Percentiles rank a stretch among this genome's conserved stretches.
Evolutionary conservation across 345 rosid species (phyloP).

Genomic region (Lepidium aucheri): DNA sequence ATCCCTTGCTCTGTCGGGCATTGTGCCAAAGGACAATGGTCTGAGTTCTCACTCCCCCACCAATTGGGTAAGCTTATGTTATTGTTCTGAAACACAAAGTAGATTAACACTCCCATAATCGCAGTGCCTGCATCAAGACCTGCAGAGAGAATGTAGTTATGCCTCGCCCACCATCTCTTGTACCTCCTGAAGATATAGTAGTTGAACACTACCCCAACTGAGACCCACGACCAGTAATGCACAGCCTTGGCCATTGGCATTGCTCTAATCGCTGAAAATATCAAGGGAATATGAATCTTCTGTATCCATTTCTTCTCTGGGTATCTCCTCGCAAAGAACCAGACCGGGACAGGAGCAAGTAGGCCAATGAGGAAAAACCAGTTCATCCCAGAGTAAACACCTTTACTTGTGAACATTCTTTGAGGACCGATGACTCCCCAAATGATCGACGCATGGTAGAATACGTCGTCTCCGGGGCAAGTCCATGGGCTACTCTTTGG

Average conservation of each 20-base stretch:
- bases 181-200: conserved; percentile 43
- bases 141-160: conserved; percentile 62
- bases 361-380: conserved; percentile 77
- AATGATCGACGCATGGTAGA: conserved; percentile 79
- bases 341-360: conserved; percentile 58
- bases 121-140: conserved; percentile 80
- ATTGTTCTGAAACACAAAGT: conserved; percentile 41
- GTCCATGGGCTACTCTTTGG: conserved; percentile 77
- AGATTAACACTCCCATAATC: conserved; percentile 53
- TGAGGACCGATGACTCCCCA: conserved; percentile 82
- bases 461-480: conserved; percentile 51
- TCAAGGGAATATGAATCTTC: conserved; percentile 49
- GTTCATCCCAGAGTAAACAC: conserved; percentile 51
- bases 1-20: conserved; percentile 72
- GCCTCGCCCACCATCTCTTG: conserved; percentile 70
- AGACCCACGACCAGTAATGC: conserved; percentile 47
- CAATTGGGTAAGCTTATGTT: conserved; percentile 45
- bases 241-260: conserved; percentile 66
- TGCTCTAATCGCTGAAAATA: conserved; percentile 27
- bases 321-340: conserved; percentile 43
- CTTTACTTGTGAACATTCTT: conserved; percentile 55
- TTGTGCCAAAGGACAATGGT: conserved; percentile 54
- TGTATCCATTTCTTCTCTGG: conserved; percentile 58
- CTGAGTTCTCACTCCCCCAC: conserved; percentile 54
- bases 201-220: conserved; percentile 60